Evolutionary conservation across 495 filamentous ascomycete genomes (phyloP), one percentile per base, ranked within the genome.

Genomic region (Annulohypoxylon maeteangense): DNA sequence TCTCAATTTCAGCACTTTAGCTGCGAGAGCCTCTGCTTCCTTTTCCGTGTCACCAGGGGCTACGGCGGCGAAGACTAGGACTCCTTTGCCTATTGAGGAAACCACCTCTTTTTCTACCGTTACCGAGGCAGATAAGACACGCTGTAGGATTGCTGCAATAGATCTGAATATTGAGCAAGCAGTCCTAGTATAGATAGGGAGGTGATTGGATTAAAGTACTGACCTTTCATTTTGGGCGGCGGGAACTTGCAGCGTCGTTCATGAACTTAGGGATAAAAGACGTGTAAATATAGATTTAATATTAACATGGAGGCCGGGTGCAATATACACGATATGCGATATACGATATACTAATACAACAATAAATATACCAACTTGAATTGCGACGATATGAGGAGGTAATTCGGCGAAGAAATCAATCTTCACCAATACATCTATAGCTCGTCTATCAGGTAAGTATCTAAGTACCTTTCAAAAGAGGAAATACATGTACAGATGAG

Each of bases 41-140:
- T 93, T 97, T 62, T 90, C 87, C 1, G 92, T 97, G 76, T 99
- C 96, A 58, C 93, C 92, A 23, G 93, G 92, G 16, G 92, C 92
- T 18, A 99, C 88, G 29, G 94, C 96, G 25, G 94, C 94, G 73
- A 99, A 90, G 14, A 98, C 93, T 1, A 99, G 85, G 42, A 99
- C 83, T 29, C 96, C 96, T 76, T 90, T 92, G 42, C 92, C 92
- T 72, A 99, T 98, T 1, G 89, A 89, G 1, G 96, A 98, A 7
- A 99, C 88, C 32, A 97, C 78, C 74, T 96, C 84, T 64, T 91
- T 90, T 76, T 98, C 94, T n/a, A 99, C 93, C 8, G 93, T 96
- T 75, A 99, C 96, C n/a, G 96, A 97, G 60, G 96, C 96, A 18
- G 95, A 98, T 57, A 95, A 90, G 62, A 98, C 96, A 62, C 96